These are phyloP conservation scores for Taphrina betulina DNA, from an alignment of 1,139 yeast genomes.

Conservation along the genomic window DNA sequence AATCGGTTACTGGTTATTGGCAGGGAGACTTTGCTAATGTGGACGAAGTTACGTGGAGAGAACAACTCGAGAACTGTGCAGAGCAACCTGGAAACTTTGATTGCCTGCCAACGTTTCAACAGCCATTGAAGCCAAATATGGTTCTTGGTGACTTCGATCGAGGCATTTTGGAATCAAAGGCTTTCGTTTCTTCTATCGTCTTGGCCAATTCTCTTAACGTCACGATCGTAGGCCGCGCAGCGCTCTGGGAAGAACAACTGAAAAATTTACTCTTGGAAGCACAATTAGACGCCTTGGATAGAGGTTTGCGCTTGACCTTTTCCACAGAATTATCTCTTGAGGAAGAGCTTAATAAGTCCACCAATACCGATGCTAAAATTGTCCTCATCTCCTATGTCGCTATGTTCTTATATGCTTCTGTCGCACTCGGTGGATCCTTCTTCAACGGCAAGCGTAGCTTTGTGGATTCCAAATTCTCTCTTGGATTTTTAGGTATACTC, in stretches of 20 bases:
- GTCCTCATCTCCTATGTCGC: conserved; percentile 70
- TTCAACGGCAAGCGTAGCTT: conserved; percentile 43
- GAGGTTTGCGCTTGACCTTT: conserved; percentile 65
- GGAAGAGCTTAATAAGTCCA: conserved; percentile 76
- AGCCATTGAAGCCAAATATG: conserved; percentile 72
- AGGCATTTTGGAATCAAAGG: conserved; percentile 59
- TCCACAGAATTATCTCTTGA: conserved; percentile 80
- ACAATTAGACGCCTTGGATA: conserved; percentile 46
- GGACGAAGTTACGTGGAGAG: conserved; percentile 56
- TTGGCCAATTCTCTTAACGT: conserved; percentile 52
- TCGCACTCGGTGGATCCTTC: conserved; percentile 61
- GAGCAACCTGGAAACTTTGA: conserved; percentile 78
- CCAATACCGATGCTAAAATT: conserved; percentile 73
- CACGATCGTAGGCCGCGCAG: conserved; percentile 50
- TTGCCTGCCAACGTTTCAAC: conserved; percentile 90
- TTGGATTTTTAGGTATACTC: conserved; percentile 78
- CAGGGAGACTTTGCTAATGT: conserved; percentile 60
- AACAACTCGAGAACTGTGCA: conserved; percentile 59
- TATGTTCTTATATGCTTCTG: conserved; percentile 88
- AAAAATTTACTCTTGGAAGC: conserved; percentile 58
- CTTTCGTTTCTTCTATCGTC: conserved; percentile 73
- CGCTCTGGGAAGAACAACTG: conserved; percentile 63
- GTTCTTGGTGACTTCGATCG: conserved; percentile 57
- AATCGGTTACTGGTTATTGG: conserved; percentile 87
- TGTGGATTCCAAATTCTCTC: conserved; percentile 63